Base-by-base conservation (phyloP, 2,329 filamentous ascomycete genomes). In the Ophiosphaerella narmari region DNA sequence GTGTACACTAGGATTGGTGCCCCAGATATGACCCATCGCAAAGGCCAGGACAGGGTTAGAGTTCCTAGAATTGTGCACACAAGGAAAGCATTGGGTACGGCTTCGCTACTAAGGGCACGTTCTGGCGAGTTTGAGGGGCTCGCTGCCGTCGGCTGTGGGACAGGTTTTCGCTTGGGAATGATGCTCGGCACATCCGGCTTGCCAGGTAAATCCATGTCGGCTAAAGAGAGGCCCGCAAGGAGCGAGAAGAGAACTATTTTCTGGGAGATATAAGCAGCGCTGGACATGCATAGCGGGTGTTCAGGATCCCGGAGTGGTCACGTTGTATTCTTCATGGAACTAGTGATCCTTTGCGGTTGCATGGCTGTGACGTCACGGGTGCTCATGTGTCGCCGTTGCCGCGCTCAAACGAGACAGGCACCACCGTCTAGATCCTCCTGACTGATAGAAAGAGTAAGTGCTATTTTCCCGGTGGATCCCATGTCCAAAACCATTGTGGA, bases 21-120 rank as follows among this genome's bases (percentile, higher is more conserved):
- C 12, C 75, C 75, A n/a, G 76, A 78, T 12, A 77, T 26, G 2
- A 74, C 50, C 76, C 75, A 78, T 52, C 68, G 61, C 31, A 58
- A 31, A 8, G 59, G 56, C 62, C 62, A 66, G 36, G 58, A 59
- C 41, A 57, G 33, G 23, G 48, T 39, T 13, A 53, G 4, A 8
- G 48, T 34, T 29, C 54, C 43, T 6, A 61, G n/a, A 1, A 55
- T 26, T 21, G 51, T 55, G 23, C 32, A 40, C n/a, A 41, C 13
- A 18, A 61, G 56, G 38, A 61, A 61, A 21, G 35, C 41, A 49
- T 57, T 49, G 4, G 58, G 58, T 14, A 57, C 21, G 23, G 55
- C 31, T 37, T 35, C 55, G 39, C 54, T 57, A 4, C 36, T 57
- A 9, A 59, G 54, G 21, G 52, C 48, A 29, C 49, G 58, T 21